These are phyloP conservation scores for Blastobotrys serpentis DNA, from an alignment of 1,139 yeast species.

Conservation along the genomic window DNA sequence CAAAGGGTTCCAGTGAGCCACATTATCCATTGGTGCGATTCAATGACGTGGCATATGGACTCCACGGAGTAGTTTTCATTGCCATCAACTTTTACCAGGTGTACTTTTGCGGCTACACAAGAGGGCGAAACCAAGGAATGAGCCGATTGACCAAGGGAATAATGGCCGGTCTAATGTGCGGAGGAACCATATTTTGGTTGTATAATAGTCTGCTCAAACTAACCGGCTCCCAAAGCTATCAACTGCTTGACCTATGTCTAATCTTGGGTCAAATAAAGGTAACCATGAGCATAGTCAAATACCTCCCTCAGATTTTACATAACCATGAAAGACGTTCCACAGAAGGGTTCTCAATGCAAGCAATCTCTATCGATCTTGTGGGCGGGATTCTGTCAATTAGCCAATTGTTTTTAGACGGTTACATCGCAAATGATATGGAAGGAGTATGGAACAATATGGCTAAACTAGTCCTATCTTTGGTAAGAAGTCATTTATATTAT, in stretches of 20 bases:
- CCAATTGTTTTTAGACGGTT: slow-evolving; percentile 49
- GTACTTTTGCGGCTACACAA: slow-evolving; percentile 38
- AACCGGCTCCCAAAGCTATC: slow-evolving; percentile 29
- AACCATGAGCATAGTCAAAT: slow-evolving; percentile 54
- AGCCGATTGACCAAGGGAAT: slow-evolving; percentile 28
- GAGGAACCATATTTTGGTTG: slow-evolving; percentile 23
- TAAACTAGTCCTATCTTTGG: slow-evolving; percentile 31
- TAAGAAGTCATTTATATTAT: too few relatives aligned
- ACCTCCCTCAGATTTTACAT: slow-evolving; percentile 59
- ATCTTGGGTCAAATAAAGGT: slow-evolving; percentile 53
- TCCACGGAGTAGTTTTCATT: slow-evolving; percentile 44
- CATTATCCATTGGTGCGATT: slow-evolving; percentile 44
- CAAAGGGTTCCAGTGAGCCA: slow-evolving; percentile 24
- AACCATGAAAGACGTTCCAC: slow-evolving; percentile 55
- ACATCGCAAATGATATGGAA: slow-evolving; percentile 32
- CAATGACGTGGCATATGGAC: slow-evolving; percentile 46
- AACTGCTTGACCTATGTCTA: slow-evolving; percentile 43
- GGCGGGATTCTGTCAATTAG: slow-evolving; percentile 54
- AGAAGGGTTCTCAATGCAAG: slow-evolving; percentile 55
- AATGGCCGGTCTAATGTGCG: slow-evolving; percentile 22
- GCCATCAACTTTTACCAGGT: slow-evolving; percentile 41
- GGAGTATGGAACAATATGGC: slow-evolving; percentile 39
- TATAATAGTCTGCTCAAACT: slow-evolving; percentile 26
- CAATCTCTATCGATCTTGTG: slow-evolving; percentile 48
- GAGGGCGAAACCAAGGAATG: slow-evolving; percentile 33